These are phyloP conservation scores for Glycyrrhiza uralensis DNA, from an alignment of 306 rosid species.

Conservation along the genomic window DNA sequence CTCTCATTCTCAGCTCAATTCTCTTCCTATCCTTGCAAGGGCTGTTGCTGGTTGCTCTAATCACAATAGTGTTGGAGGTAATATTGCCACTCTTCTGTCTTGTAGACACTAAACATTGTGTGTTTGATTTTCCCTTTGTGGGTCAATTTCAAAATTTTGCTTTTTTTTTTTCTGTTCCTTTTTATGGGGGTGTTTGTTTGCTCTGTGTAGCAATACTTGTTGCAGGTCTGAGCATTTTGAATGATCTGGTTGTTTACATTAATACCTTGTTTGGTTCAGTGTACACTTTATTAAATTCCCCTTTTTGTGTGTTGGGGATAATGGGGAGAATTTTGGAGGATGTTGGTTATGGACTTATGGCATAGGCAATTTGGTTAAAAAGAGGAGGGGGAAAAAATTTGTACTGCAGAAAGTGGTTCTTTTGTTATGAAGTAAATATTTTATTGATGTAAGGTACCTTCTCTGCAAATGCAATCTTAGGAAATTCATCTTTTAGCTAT, in stretches of 20 bases:
- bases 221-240: not conserved
- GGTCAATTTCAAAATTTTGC: not conserved
- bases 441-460: not conserved
- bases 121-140: not conserved
- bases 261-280: not conserved
- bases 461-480: too few relatives aligned
- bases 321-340: not conserved
- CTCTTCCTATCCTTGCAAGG: constrained; percentile 69
- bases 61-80: constrained; percentile 94
- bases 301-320: not conserved
- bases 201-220: not conserved
- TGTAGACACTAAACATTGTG: not conserved
- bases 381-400: not conserved
- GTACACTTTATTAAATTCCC: not conserved
- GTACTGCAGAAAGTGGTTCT: not conserved
- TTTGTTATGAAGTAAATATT: not conserved
- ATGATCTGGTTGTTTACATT: not conserved
- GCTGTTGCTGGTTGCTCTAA: constrained; percentile 93
- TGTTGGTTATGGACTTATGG: constrained; percentile 25
- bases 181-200: not conserved
- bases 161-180: not conserved
- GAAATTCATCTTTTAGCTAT: too few relatives aligned
- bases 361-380: not conserved
- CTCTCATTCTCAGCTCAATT: constrained; percentile 50
- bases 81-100: not conserved